Evolutionary conservation across 805 yeast genomes (phyloP).

Genomic region (Blastobotrys chiropterorum): DNA sequence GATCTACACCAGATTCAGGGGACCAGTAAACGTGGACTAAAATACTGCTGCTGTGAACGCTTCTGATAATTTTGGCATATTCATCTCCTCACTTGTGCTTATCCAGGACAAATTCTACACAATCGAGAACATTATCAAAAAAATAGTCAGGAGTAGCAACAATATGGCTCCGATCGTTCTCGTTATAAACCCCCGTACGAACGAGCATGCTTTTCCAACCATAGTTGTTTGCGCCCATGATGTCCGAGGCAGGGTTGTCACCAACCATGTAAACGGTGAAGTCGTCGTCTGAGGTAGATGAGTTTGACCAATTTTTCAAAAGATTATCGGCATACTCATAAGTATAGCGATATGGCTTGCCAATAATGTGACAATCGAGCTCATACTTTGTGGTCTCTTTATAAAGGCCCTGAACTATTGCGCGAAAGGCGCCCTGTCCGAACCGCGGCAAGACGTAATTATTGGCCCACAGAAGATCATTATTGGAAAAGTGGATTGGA

Average conservation of each 20-base stretch:
- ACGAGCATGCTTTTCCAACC: slow-evolving; percentile 89
- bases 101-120: slow-evolving; percentile 34
- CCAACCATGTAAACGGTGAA: slow-evolving; percentile 80
- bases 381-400: slow-evolving; percentile 45
- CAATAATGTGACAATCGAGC: slow-evolving; percentile 55
- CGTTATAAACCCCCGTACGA: slow-evolving; percentile 80
- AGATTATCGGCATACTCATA: slow-evolving; percentile 79
- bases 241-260: slow-evolving; percentile 92
- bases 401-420: slow-evolving; percentile 55
- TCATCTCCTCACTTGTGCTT: not conserved
- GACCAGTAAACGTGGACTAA: no score
- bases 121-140: slow-evolving; percentile 46
- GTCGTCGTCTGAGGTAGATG: not conserved
- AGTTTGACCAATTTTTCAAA: slow-evolving; percentile 40
- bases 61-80: no score
- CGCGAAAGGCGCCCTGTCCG: slow-evolving; percentile 86
- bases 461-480: slow-evolving; percentile 85
- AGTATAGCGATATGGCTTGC: slow-evolving; percentile 75
- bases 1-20: no score
- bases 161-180: slow-evolving; percentile 36
- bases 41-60: no score
- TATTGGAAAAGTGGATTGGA: slow-evolving; percentile 74
- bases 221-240: slow-evolving; percentile 75
- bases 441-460: slow-evolving; percentile 71
- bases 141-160: slow-evolving; percentile 43